Evolutionary conservation across 352 stramenopile species (phyloP), one percentile per base, ranked within the genome.

Genomic region (Globisporangium middletonii): DNA sequence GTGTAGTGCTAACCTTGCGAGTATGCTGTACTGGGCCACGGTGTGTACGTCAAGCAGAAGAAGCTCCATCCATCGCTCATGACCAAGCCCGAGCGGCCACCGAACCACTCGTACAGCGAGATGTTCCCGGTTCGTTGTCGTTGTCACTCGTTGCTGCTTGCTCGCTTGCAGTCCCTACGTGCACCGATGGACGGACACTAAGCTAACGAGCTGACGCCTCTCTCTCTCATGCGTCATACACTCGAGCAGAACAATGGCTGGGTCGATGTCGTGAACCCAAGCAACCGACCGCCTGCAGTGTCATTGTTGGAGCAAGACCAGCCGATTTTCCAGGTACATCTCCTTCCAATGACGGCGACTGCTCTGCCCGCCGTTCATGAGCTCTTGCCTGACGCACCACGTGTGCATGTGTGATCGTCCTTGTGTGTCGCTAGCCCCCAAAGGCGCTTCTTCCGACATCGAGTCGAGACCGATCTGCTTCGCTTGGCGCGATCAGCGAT

Each of bases 61-160:
- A 87, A 87, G 53, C 52, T 81, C 2, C 67, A 84, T 57, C 72
- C 77, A 2, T 73, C 69, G 44, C 63, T 87, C 30, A 60, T 87
- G 45, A 63, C 75, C 18, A 75, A 79, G 37, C 83, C 78, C 2
- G 83, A 93, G 38, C 80, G 83, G 23, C 83, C 83, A 15, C 83
- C 83, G 7, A 89, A 86, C 52, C 47, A 83, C 53, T 93, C 81
- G 0, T 93, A 92, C 69, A 92, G 63, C 58, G 77, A 77, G 8
- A 89, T 91, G 75, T 57, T 62, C 15, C 74, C 81, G n/a, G 83
- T 90, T 60, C 52, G 77, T 74, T 4, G 19, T 23, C 18, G 41
- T 50, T 8, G 18, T 50, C 38, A 37, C 26, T 54, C 15, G 6
- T 49, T 26, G 18, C 26, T n/a, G 30, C 1, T 35, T 15, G 26